Percentiles rank a stretch among this genome's conserved stretches.
Conservation (phyloP, 2,329 filamentous ascomycete genomes). For the Arachnomyces sp. region DNA sequence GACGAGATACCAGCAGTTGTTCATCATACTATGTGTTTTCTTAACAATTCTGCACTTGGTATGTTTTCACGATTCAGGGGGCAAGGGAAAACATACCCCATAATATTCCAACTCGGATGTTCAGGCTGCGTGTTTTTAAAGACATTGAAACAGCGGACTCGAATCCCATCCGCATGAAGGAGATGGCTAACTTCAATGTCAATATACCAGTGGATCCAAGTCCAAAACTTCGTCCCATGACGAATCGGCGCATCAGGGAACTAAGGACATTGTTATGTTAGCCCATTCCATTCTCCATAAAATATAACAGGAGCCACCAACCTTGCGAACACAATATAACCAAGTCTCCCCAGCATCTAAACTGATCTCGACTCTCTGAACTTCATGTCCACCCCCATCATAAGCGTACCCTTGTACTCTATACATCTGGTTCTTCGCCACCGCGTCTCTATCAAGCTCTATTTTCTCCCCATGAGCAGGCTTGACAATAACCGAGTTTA, state of each 20-base stretch:
- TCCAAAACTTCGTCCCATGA: constrained; percentile 48
- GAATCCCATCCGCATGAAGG: constrained; percentile 35
- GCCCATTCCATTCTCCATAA: background rate
- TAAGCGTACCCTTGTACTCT: constrained; percentile 43
- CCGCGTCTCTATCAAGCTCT: constrained; percentile 22
- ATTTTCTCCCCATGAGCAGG: constrained; percentile 41
- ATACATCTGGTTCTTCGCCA: constrained; percentile 34
- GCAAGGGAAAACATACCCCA: constrained; percentile 25
- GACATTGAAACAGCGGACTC: constrained; percentile 42
- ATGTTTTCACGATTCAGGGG: constrained; percentile 2
- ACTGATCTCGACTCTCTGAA: constrained; percentile 43
- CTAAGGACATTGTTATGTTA: constrained; percentile 15
- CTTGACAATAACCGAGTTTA: constrained; percentile 41
- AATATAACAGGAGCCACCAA: constrained; percentile 12
- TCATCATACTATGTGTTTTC: constrained; percentile 40
- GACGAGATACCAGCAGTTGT: constrained; percentile 45
- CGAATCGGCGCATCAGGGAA: constrained; percentile 43
- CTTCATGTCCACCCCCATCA: constrained; percentile 42
- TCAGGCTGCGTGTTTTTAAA: constrained; percentile 45
- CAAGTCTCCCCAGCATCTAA: constrained; percentile 42
- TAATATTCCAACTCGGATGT: constrained; percentile 40
- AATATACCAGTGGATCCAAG: constrained; percentile 46
- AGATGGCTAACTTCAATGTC: constrained; percentile 41
- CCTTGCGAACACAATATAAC: constrained; percentile 41
- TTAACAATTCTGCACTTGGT: background rate